Conservation (phyloP, 352 stramenopile species). For the Phytophthora agathidicida region DNA sequence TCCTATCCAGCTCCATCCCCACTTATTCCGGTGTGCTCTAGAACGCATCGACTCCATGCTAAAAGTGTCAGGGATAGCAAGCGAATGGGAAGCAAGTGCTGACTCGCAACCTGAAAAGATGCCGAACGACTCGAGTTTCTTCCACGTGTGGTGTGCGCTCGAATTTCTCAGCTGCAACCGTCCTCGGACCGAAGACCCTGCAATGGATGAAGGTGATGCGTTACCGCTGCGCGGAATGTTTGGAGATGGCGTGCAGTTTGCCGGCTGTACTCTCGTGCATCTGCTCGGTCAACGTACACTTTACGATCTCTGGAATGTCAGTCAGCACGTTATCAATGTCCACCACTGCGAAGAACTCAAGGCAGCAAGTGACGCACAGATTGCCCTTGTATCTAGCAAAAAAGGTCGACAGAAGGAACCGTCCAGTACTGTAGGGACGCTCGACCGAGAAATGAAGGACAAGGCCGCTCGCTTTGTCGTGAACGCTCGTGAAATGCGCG, state of each 20-base stretch:
- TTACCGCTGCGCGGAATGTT: constrained; percentile 45
- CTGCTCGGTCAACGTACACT: constrained; percentile 55
- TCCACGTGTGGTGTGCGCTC: constrained; percentile 66
- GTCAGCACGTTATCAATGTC: constrained; percentile 58
- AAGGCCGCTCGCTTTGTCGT: constrained; percentile 43
- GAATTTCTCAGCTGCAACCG: constrained; percentile 64
- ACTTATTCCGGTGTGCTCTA: constrained; percentile 33
- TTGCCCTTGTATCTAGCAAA: constrained; percentile 17
- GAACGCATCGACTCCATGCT: constrained; percentile 40
- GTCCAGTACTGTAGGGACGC: constrained; percentile 28
- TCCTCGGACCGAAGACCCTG: constrained; percentile 11
- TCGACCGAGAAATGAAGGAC: constrained; percentile 59
- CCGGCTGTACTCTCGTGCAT: constrained; percentile 63
- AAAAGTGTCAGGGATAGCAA: constrained; percentile 34
- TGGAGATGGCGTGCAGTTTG: constrained; percentile 66
- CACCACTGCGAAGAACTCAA: constrained; percentile 40
- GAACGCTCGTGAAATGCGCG: constrained; percentile 46
- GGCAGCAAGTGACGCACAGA: constrained; percentile 10
- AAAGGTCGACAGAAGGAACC: constrained; percentile 24
- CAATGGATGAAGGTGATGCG: not conserved
- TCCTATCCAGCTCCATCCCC: not conserved
- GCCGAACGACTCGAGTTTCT: constrained; percentile 56
- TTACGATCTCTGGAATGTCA: constrained; percentile 71
- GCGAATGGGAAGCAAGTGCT: constrained; percentile 41
- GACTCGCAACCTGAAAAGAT: constrained; percentile 51